These are phyloP conservation scores for Abrus pulchellus DNA, from an alignment of 306 rosid species.

Conservation along the genomic window DNA sequence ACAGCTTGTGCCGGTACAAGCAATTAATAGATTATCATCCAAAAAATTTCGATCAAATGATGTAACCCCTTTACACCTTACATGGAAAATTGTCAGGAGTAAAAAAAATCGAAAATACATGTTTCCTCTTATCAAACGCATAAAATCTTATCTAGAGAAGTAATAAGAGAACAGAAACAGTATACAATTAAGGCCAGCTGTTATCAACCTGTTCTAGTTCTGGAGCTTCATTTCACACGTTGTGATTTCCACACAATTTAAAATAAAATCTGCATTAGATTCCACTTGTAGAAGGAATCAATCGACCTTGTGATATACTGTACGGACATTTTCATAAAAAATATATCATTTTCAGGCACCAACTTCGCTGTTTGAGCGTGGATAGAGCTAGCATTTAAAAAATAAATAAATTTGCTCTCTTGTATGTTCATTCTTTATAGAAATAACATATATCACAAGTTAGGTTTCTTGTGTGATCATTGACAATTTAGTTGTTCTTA, in stretches of 20 bases:
- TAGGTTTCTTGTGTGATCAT: background rate
- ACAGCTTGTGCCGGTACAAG: background rate
- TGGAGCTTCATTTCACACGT: conserved; percentile 16
- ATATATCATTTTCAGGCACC: conserved; percentile 21
- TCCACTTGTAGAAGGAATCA: conserved; percentile 9
- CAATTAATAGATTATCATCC: conserved; percentile 7
- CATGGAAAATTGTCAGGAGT: conserved; percentile 1
- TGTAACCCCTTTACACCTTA: conserved; percentile 5
- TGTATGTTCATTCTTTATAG: background rate
- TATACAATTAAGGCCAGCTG: background rate
- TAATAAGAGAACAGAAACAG: background rate
- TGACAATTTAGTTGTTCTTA: conserved; percentile 8
- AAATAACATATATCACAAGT: background rate
- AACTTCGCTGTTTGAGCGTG: conserved; percentile 42
- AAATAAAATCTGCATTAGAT: background rate
- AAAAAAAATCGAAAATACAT: background rate
- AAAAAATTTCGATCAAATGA: background rate
- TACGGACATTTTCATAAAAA: conserved; percentile 36
- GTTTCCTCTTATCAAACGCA: background rate
- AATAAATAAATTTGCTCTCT: background rate
- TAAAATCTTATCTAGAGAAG: background rate
- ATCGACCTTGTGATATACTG: conserved; percentile 28
- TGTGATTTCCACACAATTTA: conserved; percentile 1
- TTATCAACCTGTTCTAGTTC: conserved; percentile 17
- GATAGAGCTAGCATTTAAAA: background rate